Percentiles rank a stretch among this genome's conserved stretches.
These are phyloP conservation scores for Citrus glauca DNA, from an alignment of 345 rosid genomes.

Conservation along the genomic window DNA sequence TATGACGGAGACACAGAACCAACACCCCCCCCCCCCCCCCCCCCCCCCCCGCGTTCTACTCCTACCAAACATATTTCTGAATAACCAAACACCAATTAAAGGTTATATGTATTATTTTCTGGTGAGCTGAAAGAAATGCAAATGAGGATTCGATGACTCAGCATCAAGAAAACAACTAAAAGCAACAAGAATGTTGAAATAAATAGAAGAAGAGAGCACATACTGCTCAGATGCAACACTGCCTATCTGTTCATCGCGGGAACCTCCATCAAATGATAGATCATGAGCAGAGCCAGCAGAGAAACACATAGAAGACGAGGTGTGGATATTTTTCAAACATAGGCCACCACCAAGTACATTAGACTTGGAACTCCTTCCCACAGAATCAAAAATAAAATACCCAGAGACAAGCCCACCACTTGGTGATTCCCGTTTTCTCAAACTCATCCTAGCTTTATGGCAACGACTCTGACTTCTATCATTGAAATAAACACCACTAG, in stretches of 20 bases:
- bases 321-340: constrained; percentile 33
- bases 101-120: neutral
- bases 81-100: neutral
- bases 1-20: neutral
- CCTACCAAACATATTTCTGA: neutral
- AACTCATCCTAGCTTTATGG: constrained; percentile 42
- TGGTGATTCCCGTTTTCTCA: constrained; percentile 32
- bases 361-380: constrained; percentile 21
- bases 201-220: constrained; percentile 26
- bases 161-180: neutral
- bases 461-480: constrained; percentile 38
- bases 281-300: constrained; percentile 58
- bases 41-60: neutral
- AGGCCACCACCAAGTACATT: constrained; percentile 33
- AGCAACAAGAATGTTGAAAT: neutral
- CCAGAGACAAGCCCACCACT: constrained; percentile 41
- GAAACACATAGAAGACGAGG: constrained; percentile 34
- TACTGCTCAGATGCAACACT: constrained; percentile 42
- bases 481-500: constrained; percentile 47
- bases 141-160: neutral
- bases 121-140: neutral
- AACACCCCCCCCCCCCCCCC: no score
- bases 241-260: constrained; percentile 40
- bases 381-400: constrained; percentile 30
- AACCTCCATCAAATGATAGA: constrained; percentile 50